Percentiles rank a stretch among this genome's conserved stretches.
These are phyloP conservation scores for Aspergillus haitiensis DNA, from an alignment of 495 filamentous ascomycete genomes.

Conservation along the genomic window DNA sequence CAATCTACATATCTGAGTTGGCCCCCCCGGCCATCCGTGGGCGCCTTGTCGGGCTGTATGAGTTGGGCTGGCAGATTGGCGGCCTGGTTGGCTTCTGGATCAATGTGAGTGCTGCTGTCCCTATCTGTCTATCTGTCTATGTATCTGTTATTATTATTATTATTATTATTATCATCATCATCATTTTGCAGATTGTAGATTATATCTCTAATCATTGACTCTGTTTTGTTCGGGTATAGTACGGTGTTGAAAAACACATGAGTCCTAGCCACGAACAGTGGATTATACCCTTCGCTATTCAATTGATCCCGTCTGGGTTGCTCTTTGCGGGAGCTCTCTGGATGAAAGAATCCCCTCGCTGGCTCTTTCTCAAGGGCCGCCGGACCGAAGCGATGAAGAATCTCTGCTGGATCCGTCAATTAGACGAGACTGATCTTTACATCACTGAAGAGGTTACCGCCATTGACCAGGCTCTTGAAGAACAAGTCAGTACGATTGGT, in stretches of 20 bases:
- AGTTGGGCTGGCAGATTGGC: slow-evolving; percentile 71
- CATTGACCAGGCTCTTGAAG: slow-evolving; percentile 60
- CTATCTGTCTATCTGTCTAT: not conserved
- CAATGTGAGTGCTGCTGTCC: slow-evolving; percentile 42
- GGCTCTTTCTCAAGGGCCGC: slow-evolving; percentile 50
- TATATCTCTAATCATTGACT: not conserved
- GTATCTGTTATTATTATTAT: too few species aligned
- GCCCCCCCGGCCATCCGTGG: slow-evolving; percentile 77
- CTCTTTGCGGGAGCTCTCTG: slow-evolving; percentile 50
- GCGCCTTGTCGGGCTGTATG: slow-evolving; percentile 72
- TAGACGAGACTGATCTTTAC: slow-evolving; percentile 59
- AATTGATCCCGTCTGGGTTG: slow-evolving; percentile 53
- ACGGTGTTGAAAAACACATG: slow-evolving; percentile 39
- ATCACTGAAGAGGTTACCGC: slow-evolving; percentile 64
- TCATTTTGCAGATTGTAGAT: not conserved
- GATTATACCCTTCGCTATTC: slow-evolving; percentile 57
- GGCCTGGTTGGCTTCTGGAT: slow-evolving; percentile 75
- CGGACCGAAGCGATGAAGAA: slow-evolving; percentile 57
- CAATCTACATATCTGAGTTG: slow-evolving; percentile 78
- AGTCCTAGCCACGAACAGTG: slow-evolving; percentile 46
- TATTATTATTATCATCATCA: too few species aligned
- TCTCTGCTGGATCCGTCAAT: slow-evolving; percentile 64
- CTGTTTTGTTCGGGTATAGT: slow-evolving; percentile 25
- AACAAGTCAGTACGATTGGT: slow-evolving; percentile 55
- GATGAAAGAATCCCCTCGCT: slow-evolving; percentile 57